phyloP scores from a whole-genome alignment of 139 green algal species.

The Ostreobium quekettii region DNA sequence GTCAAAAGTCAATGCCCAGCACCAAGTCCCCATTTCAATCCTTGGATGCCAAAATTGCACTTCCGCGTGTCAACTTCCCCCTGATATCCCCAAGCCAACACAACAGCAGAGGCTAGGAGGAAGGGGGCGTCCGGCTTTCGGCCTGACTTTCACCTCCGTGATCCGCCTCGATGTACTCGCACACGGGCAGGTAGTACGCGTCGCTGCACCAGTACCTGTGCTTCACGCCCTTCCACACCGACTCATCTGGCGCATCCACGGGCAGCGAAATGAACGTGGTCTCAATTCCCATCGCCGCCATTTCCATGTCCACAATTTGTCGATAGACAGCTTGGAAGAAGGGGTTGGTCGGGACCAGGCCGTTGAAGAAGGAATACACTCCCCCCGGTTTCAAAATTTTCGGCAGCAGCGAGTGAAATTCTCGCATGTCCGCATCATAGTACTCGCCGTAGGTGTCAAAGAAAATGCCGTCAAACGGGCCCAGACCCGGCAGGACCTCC shows the following conservation, averaged over 20 bases:
- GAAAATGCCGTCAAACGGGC: slow-evolving; percentile 82
- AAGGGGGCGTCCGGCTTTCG: too few relatives aligned
- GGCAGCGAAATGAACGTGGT: slow-evolving; percentile 57
- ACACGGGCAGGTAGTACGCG: slow-evolving; percentile 58
- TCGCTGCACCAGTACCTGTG: slow-evolving; percentile 71
- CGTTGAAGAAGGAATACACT: slow-evolving; percentile 95
- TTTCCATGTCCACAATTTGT: slow-evolving; percentile 48
- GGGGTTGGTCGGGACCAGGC: slow-evolving; percentile 60
- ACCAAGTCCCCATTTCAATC: too few relatives aligned
- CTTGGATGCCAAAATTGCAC: too few relatives aligned
- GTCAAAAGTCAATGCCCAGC: too few relatives aligned
- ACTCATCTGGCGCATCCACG: slow-evolving; percentile 45
- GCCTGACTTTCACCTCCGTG: too few relatives aligned
- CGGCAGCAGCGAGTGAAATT: slow-evolving; percentile 62
- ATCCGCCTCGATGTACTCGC: slow-evolving; percentile 2
- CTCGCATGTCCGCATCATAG: slow-evolving; percentile 67
- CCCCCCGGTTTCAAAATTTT: slow-evolving; percentile 60
- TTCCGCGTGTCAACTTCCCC: too few relatives aligned
- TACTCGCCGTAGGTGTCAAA: slow-evolving; percentile 90
- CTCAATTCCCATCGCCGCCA: slow-evolving; percentile 48
- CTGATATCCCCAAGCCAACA: too few relatives aligned
- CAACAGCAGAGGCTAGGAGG: too few relatives aligned
- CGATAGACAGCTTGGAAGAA: slow-evolving; percentile 87
- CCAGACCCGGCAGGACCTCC: slow-evolving; percentile 57
- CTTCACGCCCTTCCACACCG: slow-evolving; percentile 70